Evolutionary conservation across 257 asterid species (phyloP).

Genomic region (Lycium barbarum): DNA sequence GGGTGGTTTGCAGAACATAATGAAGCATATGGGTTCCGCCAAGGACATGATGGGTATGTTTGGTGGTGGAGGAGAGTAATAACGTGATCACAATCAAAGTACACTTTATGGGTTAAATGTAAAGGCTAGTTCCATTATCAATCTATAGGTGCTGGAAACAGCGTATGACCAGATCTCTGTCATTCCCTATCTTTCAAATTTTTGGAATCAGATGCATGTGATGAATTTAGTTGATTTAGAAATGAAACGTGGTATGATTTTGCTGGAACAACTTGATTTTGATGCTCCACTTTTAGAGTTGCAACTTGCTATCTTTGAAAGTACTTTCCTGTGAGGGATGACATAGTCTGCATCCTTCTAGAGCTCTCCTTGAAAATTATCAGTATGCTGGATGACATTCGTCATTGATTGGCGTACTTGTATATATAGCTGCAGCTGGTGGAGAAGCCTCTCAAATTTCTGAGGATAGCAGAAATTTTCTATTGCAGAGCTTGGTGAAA

Average conservation of each 20-base stretch:
- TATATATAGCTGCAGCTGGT: background rate
- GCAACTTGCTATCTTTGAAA: background rate
- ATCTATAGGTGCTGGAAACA: background rate
- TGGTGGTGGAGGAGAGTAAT: constrained; percentile 75
- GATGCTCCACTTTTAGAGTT: background rate
- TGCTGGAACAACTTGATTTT: background rate
- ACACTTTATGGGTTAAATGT: background rate
- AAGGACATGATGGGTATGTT: constrained; percentile 98
- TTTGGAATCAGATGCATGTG: constrained; percentile 22
- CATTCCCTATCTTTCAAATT: background rate
- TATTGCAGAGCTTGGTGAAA: background rate
- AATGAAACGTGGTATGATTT: background rate
- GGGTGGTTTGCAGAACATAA: constrained; percentile 89
- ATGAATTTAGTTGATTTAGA: background rate
- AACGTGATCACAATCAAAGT: constrained; percentile 22
- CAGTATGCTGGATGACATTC: background rate
- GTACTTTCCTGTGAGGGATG: background rate
- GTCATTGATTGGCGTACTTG: background rate
- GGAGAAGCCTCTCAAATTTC: background rate
- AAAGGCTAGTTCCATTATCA: background rate
- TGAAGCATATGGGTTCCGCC: constrained; percentile 87
- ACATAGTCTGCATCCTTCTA: background rate
- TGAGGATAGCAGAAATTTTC: background rate
- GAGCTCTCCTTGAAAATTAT: background rate
- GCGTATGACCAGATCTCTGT: background rate